These are phyloP conservation scores for Vicia villosa DNA, from an alignment of 306 rosid genomes.

Conservation along the genomic window DNA sequence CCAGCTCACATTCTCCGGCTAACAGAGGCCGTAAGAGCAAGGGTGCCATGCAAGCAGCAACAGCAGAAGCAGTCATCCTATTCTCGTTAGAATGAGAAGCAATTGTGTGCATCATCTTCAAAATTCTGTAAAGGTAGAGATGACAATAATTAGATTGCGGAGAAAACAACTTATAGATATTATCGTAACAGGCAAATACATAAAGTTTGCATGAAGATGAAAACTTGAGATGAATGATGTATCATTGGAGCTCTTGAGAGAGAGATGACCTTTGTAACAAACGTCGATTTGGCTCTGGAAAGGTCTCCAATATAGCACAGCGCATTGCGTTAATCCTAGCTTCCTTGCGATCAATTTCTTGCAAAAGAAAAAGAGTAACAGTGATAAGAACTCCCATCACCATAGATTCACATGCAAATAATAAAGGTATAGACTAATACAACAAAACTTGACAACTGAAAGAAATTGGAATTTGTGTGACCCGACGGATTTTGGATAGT, in stretches of 20 bases:
- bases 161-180: too few species aligned
- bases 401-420: slow-evolving; percentile 27
- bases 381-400: slow-evolving; percentile 13
- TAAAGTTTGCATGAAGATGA: not conserved
- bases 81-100: slow-evolving; percentile 85
- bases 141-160: not conserved
- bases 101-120: slow-evolving; percentile 92
- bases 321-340: slow-evolving; percentile 87
- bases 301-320: slow-evolving; percentile 81
- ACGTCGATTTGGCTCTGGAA: slow-evolving; percentile 97
- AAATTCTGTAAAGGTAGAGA: slow-evolving; percentile 59
- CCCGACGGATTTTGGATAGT: not conserved
- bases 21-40: slow-evolving; percentile 93
- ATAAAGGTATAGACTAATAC: slow-evolving; percentile 16
- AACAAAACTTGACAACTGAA: slow-evolving; percentile 16
- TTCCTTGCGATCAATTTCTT: slow-evolving; percentile 93
- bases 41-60: slow-evolving; percentile 99
- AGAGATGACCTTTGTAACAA: slow-evolving; percentile 76
- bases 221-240: not conserved
- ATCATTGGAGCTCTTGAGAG: not conserved
- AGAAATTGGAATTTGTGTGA: not conserved
- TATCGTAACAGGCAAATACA: too few species aligned
- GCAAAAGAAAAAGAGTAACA: slow-evolving; percentile 35
- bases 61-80: slow-evolving; percentile 96
- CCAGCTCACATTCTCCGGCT: slow-evolving; percentile 96